phyloP scores from a whole-genome alignment of 768 basidiomycete genomes.

The Amyloporia xantha region DNA sequence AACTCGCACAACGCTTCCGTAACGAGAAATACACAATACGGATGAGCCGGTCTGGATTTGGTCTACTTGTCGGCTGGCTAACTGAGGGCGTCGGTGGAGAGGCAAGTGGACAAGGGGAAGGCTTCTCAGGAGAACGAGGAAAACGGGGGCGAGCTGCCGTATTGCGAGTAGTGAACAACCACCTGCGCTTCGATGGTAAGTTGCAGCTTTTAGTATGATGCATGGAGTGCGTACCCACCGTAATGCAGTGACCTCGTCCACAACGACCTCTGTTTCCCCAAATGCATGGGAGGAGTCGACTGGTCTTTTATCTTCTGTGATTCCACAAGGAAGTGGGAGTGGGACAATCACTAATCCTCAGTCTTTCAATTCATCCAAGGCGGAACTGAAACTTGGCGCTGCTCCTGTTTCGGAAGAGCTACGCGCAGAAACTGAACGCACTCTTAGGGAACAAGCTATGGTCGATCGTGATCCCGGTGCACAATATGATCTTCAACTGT shows the following conservation, averaged over 20 bases:
- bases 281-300: constrained; percentile 83
- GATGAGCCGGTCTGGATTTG: constrained; percentile 89
- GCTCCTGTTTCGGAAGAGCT: constrained; percentile 76
- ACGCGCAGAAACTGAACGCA: constrained; percentile 71
- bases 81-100: constrained; percentile 89
- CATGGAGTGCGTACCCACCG: constrained; percentile 8
- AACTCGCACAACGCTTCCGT: constrained; percentile 77
- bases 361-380: constrained; percentile 70
- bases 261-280: constrained; percentile 53
- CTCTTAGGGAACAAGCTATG: constrained; percentile 76
- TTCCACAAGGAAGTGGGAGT: constrained; percentile 53
- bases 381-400: constrained; percentile 81
- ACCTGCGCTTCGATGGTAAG: constrained; percentile 84
- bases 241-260: constrained; percentile 61
- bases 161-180: constrained; percentile 91
- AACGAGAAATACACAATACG: constrained; percentile 86
- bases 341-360: constrained; percentile 51
- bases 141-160: constrained; percentile 84
- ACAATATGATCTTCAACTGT: constrained; percentile 48
- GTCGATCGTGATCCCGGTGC: constrained; percentile 61
- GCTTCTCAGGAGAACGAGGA: constrained; percentile 76
- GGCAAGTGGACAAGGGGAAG: constrained; percentile 69
- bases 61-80: constrained; percentile 90
- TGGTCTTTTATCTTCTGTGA: constrained; percentile 73
- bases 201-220: neutral